Base-by-base conservation (phyloP, 1,139 yeast genomes). In the Taphrina wiesneri region DNA sequence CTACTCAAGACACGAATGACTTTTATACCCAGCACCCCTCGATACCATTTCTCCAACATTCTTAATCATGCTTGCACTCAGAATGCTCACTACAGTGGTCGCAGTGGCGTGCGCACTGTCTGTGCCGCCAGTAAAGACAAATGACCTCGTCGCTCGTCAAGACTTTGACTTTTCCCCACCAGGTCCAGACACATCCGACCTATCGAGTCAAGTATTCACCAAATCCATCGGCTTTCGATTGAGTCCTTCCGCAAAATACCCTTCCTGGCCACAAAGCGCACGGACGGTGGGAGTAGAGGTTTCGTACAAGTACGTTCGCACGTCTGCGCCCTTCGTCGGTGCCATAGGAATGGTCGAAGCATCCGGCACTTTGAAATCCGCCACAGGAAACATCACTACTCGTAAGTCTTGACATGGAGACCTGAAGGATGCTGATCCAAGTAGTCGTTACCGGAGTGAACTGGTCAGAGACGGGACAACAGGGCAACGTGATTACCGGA, bases 281-380 rank as follows among this genome's bases (percentile, higher is more conserved):
- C 52, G 26, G 2, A 17, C 26, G 2, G 9, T 46, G 28, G 32
- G 9, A n/a, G 32, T 46, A 13, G 26, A 7, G 21, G 13, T 46
- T 7, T 2, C 28, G 6, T 46, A 46, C n/a, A n/a, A 9, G 21
- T 46, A 46, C 26, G 13, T 28, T 7, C 32, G n/a, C 23, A 15
- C 52, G 7, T 21, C 23, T 11, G 32, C 32, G 30, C 28, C 32
- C 11, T 21, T 21, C n/a, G n/a, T 46, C 32, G 32, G 32, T 15
- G 6, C 52, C 9, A 46, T 46, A 13, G 52, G 52, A 15, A 46
- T 46, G 52, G 52, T 46, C 52, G n/a, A n/a, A n/a, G 46, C 46
- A 15, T 41, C 46, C 46, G 46, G 46, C 11, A 11, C 13, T 15
- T 19, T 41, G 4, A 9, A 15, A 11, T 41, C 46, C 2, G 9